Conservation (phyloP, 495 filamentous ascomycete species). For the Articulospora tetracladia region DNA sequence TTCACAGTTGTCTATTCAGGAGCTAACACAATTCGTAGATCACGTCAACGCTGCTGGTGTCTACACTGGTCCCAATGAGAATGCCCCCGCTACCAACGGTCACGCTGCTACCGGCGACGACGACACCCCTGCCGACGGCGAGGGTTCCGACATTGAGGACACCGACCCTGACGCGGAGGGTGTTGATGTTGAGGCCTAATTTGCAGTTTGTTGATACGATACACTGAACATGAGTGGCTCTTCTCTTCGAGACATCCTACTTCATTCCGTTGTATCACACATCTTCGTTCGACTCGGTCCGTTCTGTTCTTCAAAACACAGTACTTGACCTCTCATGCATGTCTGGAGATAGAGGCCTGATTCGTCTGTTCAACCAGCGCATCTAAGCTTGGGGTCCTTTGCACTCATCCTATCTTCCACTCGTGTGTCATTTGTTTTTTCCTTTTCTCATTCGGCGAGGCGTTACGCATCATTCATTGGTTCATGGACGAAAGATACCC, state of each 20-base stretch:
- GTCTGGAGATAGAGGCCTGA: too few species aligned
- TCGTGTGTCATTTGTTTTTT: too few species aligned
- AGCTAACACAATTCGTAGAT: background rate
- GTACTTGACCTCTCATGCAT: too few species aligned
- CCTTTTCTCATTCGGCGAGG: background rate
- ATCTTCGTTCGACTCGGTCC: too few species aligned
- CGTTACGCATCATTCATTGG: too few species aligned
- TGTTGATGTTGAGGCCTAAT: background rate
- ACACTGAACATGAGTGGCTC: background rate
- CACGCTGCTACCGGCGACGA: background rate
- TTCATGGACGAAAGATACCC: too few species aligned
- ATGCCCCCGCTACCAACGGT: too few species aligned
- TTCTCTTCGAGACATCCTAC: background rate
- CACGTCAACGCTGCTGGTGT: background rate
- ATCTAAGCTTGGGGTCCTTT: background rate
- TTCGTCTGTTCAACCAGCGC: background rate
- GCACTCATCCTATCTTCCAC: too few species aligned
- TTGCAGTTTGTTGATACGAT: background rate
- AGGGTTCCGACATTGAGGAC: background rate
- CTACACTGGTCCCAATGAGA: background rate
- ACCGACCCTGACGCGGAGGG: background rate
- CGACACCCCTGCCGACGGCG: background rate
- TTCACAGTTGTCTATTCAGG: background rate
- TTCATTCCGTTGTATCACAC: background rate
- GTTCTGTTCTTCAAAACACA: too few species aligned